Evolutionary conservation across 2,329 filamentous ascomycete genomes (phyloP).

Genomic region (Pestalotiopsis sp.): DNA sequence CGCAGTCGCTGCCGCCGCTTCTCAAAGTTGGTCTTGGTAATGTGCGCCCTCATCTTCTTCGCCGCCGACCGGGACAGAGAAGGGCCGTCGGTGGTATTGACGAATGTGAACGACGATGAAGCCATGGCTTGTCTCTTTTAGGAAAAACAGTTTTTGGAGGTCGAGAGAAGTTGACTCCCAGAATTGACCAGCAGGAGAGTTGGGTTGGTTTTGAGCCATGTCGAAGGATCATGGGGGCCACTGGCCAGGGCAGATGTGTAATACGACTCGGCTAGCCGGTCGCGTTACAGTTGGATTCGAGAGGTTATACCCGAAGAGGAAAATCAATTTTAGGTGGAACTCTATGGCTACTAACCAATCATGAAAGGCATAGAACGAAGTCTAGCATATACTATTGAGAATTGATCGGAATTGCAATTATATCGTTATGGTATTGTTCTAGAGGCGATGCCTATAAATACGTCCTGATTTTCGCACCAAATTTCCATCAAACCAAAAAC

Average conservation of each 20-base stretch:
- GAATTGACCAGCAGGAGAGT: background rate
- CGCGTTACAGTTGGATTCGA: no score
- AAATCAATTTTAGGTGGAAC: conserved; percentile 15
- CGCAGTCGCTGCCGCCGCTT: conserved; percentile 19
- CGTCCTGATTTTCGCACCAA: background rate
- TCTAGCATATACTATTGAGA: background rate
- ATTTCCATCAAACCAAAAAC: no score
- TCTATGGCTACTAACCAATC: background rate
- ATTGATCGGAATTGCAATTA: background rate
- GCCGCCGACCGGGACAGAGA: conserved; percentile 18
- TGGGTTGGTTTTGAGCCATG: background rate
- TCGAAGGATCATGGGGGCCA: background rate
- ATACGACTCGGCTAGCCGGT: no score
- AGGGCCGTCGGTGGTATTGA: conserved; percentile 21
- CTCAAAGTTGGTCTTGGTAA: conserved; percentile 24
- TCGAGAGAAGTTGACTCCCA: background rate
- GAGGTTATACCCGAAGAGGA: conserved; percentile 16
- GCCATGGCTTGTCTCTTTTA: conserved; percentile 19
- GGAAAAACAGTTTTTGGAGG: conserved; percentile 15
- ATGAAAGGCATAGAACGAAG: background rate
- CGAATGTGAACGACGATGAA: conserved; percentile 19
- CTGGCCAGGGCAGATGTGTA: background rate
- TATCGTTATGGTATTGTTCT: background rate
- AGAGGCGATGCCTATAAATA: background rate
- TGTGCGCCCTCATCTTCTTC: conserved; percentile 21